Percentiles rank a stretch among this genome's conserved stretches.
These are phyloP conservation scores for Aspergillus piperis DNA, from an alignment of 2,329 filamentous ascomycete species.

Conservation along the genomic window DNA sequence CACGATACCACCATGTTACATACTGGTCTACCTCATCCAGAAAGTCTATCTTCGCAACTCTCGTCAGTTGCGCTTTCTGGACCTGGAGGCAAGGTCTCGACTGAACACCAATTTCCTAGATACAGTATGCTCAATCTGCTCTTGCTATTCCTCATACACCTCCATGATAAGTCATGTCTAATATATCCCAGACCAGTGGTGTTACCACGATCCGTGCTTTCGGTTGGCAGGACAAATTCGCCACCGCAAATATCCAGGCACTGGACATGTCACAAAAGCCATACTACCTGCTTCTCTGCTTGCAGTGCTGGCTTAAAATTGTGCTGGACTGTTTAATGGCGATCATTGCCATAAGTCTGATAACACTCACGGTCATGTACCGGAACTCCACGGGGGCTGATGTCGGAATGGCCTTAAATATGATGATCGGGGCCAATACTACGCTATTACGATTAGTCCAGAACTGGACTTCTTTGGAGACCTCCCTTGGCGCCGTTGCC, in stretches of 20 bases:
- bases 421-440: constrained; percentile 50
- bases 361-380: not conserved
- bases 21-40: not conserved
- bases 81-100: not conserved
- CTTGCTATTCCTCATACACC: too few relatives aligned
- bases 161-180: too few relatives aligned
- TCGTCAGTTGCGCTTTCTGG: not conserved
- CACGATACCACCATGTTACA: not conserved
- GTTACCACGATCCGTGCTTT: not conserved
- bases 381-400: constrained; percentile 26
- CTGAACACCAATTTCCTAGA: not conserved
- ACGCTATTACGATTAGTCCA: constrained; percentile 46
- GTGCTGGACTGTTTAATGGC: not conserved
- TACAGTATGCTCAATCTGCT: not conserved
- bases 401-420: constrained; percentile 50
- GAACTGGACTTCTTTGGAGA: constrained; percentile 57
- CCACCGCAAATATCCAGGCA: not conserved
- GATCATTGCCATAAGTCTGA: not conserved
- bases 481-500: constrained; percentile 53
- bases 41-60: not conserved
- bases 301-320: not conserved
- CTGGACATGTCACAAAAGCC: not conserved
- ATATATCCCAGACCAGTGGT: not conserved
- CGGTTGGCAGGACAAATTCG: not conserved
- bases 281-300: not conserved